Evolutionary conservation across 208 protist genomes (phyloP), one percentile per base, ranked within the genome.

Genomic region (Angomonas deanei): DNA sequence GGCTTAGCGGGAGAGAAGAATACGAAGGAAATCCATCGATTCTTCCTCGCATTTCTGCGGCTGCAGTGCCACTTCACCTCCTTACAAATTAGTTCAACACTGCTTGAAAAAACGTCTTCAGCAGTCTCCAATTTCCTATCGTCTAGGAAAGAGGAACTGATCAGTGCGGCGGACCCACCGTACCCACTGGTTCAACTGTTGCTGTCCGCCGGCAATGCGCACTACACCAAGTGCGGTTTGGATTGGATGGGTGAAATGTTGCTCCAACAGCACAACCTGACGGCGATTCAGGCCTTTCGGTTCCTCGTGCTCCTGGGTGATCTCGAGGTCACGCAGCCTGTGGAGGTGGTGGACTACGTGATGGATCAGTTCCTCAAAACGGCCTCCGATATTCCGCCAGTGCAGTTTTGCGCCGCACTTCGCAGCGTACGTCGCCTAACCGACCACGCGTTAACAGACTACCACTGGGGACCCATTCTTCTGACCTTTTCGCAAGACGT

Each of bases 331-430:
- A 49, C 27, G 42, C 82, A 90, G 63, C 21, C 15, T 15, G 66
- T 21, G 19, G 54, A 59, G 21, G 77, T 85, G 32, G 64, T 74
- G 39, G 50, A 49, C 53, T 86, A 92, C 64, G 65, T 94, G 49
- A 73, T 80, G 5, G 76, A 84, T 27, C 71, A 84, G 56, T 90
- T 94, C 59, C 67, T 76, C 15, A 87, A 91, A 63, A 92, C 84
- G 13, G 74, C 76, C 3, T 62, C 76, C 13, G 77, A 74, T 24
- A 86, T 94, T 67, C 88, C 88, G 19, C 77, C 84, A 42, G 75
- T 86, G 59, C 88, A 94, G 71, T 53, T 94, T 11, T 79, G 78
- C 56, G 69, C 82, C n/a, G 88, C 88, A 3, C 70, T 94, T 47
- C 72, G 76, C 33, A 86, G 84, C 56, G 76, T 90, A 11, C 48